Conservation (phyloP, 495 filamentous ascomycete genomes). For the Neurospora sp. region DNA sequence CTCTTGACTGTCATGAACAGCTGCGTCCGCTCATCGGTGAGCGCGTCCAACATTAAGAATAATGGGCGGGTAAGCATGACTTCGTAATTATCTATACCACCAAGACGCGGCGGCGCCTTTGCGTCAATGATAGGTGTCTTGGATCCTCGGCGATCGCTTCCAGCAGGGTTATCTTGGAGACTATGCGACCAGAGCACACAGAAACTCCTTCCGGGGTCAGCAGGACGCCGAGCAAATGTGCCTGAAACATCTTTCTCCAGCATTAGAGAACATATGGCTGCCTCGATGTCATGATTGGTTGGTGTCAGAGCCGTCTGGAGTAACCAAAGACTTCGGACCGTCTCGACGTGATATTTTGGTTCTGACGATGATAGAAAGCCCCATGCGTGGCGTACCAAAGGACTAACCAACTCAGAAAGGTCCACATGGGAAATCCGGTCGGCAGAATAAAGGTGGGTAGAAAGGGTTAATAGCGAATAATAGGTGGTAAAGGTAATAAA, state of each 20-base stretch:
- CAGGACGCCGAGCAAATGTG: conserved; percentile 38
- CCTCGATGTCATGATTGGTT: conserved; percentile 55
- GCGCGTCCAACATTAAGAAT: conserved; percentile 71
- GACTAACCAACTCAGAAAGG: conserved; percentile 54
- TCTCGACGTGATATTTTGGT: conserved; percentile 89
- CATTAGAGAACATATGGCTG: conserved; percentile 67
- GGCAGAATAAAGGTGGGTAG: conserved; percentile 52
- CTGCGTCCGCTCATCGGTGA: conserved; percentile 63
- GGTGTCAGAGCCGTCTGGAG: conserved; percentile 54
- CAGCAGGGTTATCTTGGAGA: conserved; percentile 46
- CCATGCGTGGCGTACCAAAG: conserved; percentile 66
- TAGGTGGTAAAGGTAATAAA: conserved; percentile 38
- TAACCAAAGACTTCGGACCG: conserved; percentile 76
- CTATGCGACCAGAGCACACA: conserved; percentile 73
- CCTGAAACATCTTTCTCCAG: conserved; percentile 41
- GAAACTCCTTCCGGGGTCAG: conserved; percentile 55
- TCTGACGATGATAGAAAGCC: conserved; percentile 63
- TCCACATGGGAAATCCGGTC: conserved; percentile 45
- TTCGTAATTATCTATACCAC: conserved; percentile 45
- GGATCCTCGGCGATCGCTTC: conserved; percentile 34
- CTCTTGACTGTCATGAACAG: conserved; percentile 62
- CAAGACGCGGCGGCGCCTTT: conserved; percentile 35
- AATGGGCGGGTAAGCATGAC: conserved; percentile 73
- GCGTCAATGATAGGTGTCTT: conserved; percentile 42
- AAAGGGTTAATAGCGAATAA: conserved; percentile 50